Conservation (phyloP, 371 early-diverging fungal genomes). For the Rhizopus sp. region DNA sequence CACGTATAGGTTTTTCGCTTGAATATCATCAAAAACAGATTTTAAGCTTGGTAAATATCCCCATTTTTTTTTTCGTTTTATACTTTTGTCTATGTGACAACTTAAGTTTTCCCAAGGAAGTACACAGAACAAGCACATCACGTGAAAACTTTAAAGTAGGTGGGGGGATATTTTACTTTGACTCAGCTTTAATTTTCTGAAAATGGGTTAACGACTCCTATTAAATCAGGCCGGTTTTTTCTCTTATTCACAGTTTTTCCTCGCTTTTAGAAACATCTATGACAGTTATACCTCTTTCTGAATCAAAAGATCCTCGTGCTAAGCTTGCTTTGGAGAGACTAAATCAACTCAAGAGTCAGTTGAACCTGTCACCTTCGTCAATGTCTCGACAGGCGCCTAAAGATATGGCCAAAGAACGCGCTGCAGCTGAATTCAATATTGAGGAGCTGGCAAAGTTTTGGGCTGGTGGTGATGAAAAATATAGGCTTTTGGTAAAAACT, state of each 20-base stretch:
- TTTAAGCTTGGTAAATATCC: too few relatives aligned
- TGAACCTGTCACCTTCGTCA: constrained; percentile 37
- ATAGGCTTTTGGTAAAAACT: constrained; percentile 40
- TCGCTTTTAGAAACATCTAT: constrained; percentile 1
- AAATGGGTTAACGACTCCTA: constrained; percentile 1
- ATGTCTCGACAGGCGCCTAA: constrained; percentile 47
- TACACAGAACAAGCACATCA: too few relatives aligned
- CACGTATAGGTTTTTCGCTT: too few relatives aligned
- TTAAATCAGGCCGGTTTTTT: not conserved
- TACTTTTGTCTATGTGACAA: too few relatives aligned
- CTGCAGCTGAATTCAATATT: constrained; percentile 57
- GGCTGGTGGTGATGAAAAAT: constrained; percentile 50
- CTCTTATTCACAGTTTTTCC: constrained; percentile 6
- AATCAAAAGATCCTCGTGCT: constrained; percentile 29
- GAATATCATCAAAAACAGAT: too few relatives aligned
- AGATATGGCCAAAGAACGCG: constrained; percentile 49
- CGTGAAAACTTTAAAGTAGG: too few relatives aligned
- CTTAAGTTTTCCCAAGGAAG: too few relatives aligned
- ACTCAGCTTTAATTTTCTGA: constrained; percentile 19
- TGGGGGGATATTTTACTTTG: constrained; percentile 8
- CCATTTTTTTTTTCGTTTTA: too few relatives aligned
- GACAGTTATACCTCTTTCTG: constrained; percentile 10
- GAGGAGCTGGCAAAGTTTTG: constrained; percentile 50
- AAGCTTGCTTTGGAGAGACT: constrained; percentile 38
- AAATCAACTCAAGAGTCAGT: constrained; percentile 36